Evolutionary conservation across 768 basidiomycete species (phyloP).

Genomic region (Hygrocybe punicea): DNA sequence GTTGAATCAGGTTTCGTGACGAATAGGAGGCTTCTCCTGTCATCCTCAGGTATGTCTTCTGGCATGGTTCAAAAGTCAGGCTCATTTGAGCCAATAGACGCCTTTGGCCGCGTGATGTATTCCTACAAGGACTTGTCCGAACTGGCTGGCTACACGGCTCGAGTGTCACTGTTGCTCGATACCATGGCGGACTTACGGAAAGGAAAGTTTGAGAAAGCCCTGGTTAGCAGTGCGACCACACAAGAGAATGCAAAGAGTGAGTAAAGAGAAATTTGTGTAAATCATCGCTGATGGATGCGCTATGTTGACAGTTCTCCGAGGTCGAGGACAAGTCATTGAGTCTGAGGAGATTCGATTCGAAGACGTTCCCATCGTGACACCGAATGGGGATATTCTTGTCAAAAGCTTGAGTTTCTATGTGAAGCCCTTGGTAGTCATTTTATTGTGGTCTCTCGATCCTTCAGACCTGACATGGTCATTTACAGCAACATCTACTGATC

Average conservation of each 20-base stretch:
- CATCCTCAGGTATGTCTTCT: constrained; percentile 64
- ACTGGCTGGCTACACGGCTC: constrained; percentile 91
- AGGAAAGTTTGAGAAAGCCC: constrained; percentile 84
- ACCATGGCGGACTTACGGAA: constrained; percentile 84
- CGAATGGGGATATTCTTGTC: constrained; percentile 91
- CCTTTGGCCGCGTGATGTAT: constrained; percentile 94
- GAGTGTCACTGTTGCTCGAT: constrained; percentile 84
- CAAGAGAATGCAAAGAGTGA: constrained; percentile 75
- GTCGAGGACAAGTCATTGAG: constrained; percentile 74
- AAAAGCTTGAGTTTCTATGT: constrained; percentile 83
- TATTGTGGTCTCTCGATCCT: not conserved
- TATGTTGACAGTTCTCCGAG: constrained; percentile 58
- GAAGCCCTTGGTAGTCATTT: constrained; percentile 66
- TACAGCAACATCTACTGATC: constrained; percentile 86
- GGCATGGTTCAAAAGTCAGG: not conserved
- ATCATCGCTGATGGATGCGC: constrained; percentile 2
- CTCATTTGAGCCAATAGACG: constrained; percentile 49
- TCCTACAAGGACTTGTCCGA: constrained; percentile 96
- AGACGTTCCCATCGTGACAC: constrained; percentile 91
- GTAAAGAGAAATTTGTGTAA: constrained; percentile 22
- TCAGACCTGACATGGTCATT: not conserved
- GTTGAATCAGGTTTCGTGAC: constrained; percentile 78
- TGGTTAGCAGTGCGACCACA: constrained; percentile 69
- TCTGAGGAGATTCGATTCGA: constrained; percentile 91
- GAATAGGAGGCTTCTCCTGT: constrained; percentile 84